phyloP scores from a whole-genome alignment of 1,284 basidiomycete species.

The Veloboletus limbatus region DNA sequence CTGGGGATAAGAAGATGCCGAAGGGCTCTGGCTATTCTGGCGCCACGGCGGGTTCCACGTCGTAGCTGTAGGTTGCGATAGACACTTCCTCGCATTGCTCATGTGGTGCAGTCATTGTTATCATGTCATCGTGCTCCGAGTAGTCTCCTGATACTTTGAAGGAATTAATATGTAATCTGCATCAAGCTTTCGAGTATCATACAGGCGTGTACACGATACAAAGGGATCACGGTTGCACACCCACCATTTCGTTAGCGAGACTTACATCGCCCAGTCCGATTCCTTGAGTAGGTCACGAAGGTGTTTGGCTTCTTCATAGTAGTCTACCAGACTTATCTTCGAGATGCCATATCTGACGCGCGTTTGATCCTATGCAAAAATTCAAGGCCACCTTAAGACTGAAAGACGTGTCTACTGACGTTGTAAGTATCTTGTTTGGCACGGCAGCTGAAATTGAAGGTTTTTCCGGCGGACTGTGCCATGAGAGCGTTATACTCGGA shows the following conservation, averaged over 20 bases:
- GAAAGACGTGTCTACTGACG: constrained; percentile 43
- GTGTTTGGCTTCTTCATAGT: constrained; percentile 62
- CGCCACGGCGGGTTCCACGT: constrained; percentile 12
- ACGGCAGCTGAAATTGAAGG: constrained; percentile 83
- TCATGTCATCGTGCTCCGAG: no score
- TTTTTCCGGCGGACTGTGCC: constrained; percentile 63
- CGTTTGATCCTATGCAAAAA: constrained; percentile 58
- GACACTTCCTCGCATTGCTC: no score
- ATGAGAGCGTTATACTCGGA: constrained; percentile 61
- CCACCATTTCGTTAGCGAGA: not conserved
- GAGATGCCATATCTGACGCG: constrained; percentile 83
- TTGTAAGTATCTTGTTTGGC: constrained; percentile 89
- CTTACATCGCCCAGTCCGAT: constrained; percentile 38
- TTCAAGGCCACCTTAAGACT: constrained; percentile 1
- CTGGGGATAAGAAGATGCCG: constrained; percentile 87
- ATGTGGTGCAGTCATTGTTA: no score
- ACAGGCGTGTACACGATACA: constrained; percentile 5
- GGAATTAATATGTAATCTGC: not conserved
- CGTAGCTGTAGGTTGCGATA: constrained; percentile 12
- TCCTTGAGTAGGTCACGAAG: constrained; percentile 53
- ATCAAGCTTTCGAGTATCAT: not conserved
- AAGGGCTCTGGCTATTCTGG: constrained; percentile 50
- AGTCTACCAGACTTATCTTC: constrained; percentile 67
- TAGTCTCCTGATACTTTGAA: not conserved
- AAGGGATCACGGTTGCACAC: not conserved